These are phyloP conservation scores for Dactylorhiza incarnata DNA, from an alignment of 106 monocot species.

Conservation along the genomic window DNA sequence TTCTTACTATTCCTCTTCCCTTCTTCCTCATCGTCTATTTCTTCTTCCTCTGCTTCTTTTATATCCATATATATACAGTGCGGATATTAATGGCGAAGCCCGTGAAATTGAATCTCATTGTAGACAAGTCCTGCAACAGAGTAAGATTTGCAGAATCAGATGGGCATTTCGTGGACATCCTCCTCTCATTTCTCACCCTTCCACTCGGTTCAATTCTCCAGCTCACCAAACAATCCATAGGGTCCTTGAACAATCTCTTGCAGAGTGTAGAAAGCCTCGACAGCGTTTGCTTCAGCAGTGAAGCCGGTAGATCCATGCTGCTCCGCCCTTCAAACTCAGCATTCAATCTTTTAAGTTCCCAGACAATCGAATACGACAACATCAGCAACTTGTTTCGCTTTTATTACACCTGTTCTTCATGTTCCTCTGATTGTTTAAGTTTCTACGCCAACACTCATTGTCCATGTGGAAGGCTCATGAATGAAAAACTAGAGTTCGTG, in stretches of 20 bases:
- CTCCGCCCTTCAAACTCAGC: slow-evolving; percentile 12
- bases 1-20: no score
- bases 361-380: slow-evolving; percentile 8
- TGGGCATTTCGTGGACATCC: slow-evolving; percentile 11
- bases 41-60: no score
- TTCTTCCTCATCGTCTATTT: no score
- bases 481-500: not conserved
- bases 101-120: slow-evolving; percentile 14
- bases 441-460: not conserved
- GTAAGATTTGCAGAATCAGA: slow-evolving; percentile 42
- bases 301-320: slow-evolving; percentile 30
- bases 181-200: slow-evolving; percentile 45
- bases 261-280: slow-evolving; percentile 31
- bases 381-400: not conserved
- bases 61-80: no score
- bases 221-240: slow-evolving; percentile 15
- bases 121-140: slow-evolving; percentile 26
- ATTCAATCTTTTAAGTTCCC: not conserved
- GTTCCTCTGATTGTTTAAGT: not conserved
- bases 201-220: slow-evolving; percentile 30
- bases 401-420: not conserved
- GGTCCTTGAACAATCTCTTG: slow-evolving; percentile 28
- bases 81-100: not conserved
- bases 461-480: not conserved
- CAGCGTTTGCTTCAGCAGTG: slow-evolving; percentile 10